These are phyloP conservation scores for Lentinula sp. DNA, from an alignment of 768 basidiomycete genomes.

Conservation along the genomic window DNA sequence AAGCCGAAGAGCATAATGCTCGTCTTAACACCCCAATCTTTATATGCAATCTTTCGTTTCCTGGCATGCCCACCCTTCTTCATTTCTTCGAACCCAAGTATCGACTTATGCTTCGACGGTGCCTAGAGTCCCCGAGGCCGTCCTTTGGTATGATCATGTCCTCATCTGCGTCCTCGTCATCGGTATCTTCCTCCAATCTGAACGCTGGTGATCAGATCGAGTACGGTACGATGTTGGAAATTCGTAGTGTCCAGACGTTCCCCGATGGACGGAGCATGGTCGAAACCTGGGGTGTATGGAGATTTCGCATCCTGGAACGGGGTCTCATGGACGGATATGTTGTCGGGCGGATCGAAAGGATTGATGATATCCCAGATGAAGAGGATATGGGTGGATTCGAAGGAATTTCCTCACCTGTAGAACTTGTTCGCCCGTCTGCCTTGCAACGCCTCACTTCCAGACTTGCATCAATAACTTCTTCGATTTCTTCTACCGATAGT, in stretches of 20 bases:
- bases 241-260: slow-evolving; percentile 79
- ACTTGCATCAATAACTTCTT: not conserved
- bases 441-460: not conserved
- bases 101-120: slow-evolving; percentile 95
- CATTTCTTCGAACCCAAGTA: slow-evolving; percentile 95
- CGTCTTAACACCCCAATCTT: slow-evolving; percentile 89
- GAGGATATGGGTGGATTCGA: slow-evolving; percentile 23
- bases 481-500: not conserved
- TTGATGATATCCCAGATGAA: slow-evolving; percentile 31
- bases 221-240: slow-evolving; percentile 93
- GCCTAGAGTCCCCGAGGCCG: slow-evolving; percentile 71
- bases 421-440: not conserved
- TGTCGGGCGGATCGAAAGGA: slow-evolving; percentile 73
- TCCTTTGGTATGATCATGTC: slow-evolving; percentile 93
- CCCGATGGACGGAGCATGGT: slow-evolving; percentile 87
- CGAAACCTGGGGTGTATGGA: slow-evolving; percentile 51
- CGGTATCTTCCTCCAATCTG: slow-evolving; percentile 9
- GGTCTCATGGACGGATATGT: slow-evolving; percentile 86
- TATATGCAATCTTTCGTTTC: slow-evolving; percentile 85
- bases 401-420: not conserved
- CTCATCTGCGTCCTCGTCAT: slow-evolving; percentile 29
- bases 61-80: slow-evolving; percentile 81
- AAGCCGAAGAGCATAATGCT: slow-evolving; percentile 71
- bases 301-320: slow-evolving; percentile 84
- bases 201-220: slow-evolving; percentile 37